Evolutionary conservation across 257 asterid species (phyloP), one percentile per base, ranked within the genome.

Genomic region (Rhazya stricta): DNA sequence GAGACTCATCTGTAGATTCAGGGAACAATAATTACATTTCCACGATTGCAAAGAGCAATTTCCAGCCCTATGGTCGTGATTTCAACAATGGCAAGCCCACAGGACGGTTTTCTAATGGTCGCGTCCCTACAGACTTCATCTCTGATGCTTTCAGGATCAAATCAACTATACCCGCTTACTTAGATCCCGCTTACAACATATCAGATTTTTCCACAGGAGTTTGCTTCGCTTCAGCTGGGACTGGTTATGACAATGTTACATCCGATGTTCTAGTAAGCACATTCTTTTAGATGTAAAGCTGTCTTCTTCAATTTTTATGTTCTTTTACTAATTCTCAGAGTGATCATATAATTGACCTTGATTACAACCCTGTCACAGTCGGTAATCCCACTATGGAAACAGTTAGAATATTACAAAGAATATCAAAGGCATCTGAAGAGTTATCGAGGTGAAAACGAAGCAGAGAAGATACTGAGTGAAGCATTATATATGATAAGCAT

Each of bases 171-270:
- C 97, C 97, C 43, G 97, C 97, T 1, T 94, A 91, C 74, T 83
- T 94, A 79, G 98, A 94, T 84, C 96, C 96, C 5, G 81, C 79
- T 53, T 94, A 84, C 77, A 86, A 82, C 66, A 90, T 91, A 11
- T 74, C 96, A 0, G 94, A 91, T 80, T 94, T 91, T 61, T 85
- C 93, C 0, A 76, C 85, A 0, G 97, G 98, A 1, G 98, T 94
- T 76, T 86, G 94, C 66, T 94, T 94, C 77, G 97, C 98, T 43
- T 94, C 98, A 4, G 98, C 98, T 25, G 98, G 94, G 32, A 88
- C 96, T 70, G 97, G 97, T 19, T 91, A 84, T 62, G 97, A 94
- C 51, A 89, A 89, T 70, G 93, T 90, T 10, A 94, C 98, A 50
- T 84, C 98, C 5, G 81, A 87, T 80, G 91, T 94, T 7, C 86